Conservation (phyloP, 2,329 filamentous ascomycete species). For the Ophiostoma populinum region DNA sequence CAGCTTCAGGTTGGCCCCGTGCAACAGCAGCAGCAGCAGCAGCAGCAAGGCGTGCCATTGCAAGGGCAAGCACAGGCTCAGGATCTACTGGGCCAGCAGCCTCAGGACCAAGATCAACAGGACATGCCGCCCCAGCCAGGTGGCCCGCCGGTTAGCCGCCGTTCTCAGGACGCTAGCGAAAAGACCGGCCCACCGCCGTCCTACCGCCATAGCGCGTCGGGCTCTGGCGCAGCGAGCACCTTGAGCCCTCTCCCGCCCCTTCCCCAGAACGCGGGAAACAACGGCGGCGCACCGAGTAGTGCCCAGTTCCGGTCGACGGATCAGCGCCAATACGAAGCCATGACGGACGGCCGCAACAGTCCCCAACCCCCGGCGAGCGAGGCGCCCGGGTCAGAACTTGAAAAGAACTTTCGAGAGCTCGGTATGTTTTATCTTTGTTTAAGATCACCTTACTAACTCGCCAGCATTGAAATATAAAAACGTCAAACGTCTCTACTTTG, state of each 20-base stretch:
- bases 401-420: slow-evolving; percentile 40
- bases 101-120: slow-evolving; percentile 3
- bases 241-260: slow-evolving; percentile 25
- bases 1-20: slow-evolving; percentile 19
- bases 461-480: slow-evolving; percentile 75
- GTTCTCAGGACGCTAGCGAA: slow-evolving; percentile 30
- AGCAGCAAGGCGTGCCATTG: slow-evolving; percentile 8
- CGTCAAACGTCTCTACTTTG: slow-evolving; percentile 94
- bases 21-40: slow-evolving; percentile 10
- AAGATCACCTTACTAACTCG: slow-evolving; percentile 5
- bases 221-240: slow-evolving; percentile 15
- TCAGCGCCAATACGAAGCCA: slow-evolving; percentile 27
- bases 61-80: not conserved
- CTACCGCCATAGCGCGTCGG: slow-evolving; percentile 23
- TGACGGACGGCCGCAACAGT: slow-evolving; percentile 35
- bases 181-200: slow-evolving; percentile 24
- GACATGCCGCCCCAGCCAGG: slow-evolving; percentile 29
- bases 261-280: slow-evolving; percentile 9
- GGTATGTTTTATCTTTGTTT: slow-evolving; percentile 23
- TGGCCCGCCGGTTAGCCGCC: slow-evolving; percentile 26
- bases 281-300: slow-evolving; percentile 18
- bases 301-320: slow-evolving; percentile 17
- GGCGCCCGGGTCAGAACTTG: slow-evolving; percentile 23
- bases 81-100: not conserved
- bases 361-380: slow-evolving; percentile 32